These are phyloP conservation scores for Wickerhamiella brachini DNA, from an alignment of 805 yeast species.

Conservation along the genomic window DNA sequence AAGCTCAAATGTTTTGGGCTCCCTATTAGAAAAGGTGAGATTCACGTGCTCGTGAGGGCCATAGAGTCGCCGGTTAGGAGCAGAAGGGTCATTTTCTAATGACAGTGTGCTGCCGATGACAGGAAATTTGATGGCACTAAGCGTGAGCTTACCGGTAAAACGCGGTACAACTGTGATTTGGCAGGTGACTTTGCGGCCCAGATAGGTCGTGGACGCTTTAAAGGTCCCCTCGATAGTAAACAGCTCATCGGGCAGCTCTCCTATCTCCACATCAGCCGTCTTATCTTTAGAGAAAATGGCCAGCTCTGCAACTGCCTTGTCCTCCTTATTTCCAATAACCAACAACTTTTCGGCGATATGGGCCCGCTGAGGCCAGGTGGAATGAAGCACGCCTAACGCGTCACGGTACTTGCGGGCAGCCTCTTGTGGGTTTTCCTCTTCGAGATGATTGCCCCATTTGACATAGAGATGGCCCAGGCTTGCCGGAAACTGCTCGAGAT, in stretches of 20 bases:
- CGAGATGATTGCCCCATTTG: neutral
- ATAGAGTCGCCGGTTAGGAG: neutral
- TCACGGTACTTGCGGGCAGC: neutral
- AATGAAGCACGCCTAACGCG: neutral
- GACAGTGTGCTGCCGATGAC: conserved; percentile 9
- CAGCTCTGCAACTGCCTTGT: conserved; percentile 5
- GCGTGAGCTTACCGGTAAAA: conserved; percentile 7
- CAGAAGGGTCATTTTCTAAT: conserved; percentile 1
- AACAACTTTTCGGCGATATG: neutral
- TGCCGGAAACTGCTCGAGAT: neutral
- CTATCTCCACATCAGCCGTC: neutral
- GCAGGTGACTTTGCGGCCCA: conserved; percentile 12
- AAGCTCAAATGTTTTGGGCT: conserved; percentile 19
- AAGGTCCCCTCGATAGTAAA: conserved; percentile 12
- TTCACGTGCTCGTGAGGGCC: conserved; percentile 6
- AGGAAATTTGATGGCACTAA: conserved; percentile 6
- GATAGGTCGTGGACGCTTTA: conserved; percentile 6
- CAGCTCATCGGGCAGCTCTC: neutral
- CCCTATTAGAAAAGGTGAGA: conserved; percentile 14
- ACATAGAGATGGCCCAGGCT: neutral
- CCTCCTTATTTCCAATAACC: conserved; percentile 18
- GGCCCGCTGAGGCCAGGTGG: neutral
- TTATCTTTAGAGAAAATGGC: conserved; percentile 4
- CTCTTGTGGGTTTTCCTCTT: neutral
- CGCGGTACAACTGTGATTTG: conserved; percentile 13